Conservation (phyloP, 1,139 yeast genomes). For the Geotrichum fermentans region DNA sequence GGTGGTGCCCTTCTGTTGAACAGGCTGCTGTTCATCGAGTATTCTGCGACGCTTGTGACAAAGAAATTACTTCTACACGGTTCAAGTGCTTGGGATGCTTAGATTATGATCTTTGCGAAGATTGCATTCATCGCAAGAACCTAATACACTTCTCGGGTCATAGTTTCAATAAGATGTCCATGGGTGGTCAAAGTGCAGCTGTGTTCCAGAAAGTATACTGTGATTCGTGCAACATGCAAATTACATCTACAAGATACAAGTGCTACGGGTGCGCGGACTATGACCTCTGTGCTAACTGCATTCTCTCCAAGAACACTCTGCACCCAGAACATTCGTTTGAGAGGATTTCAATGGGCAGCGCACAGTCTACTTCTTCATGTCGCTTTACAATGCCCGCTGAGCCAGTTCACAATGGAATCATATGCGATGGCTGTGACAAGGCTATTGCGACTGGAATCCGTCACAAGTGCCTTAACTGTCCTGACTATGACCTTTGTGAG, state of each 20-base stretch:
- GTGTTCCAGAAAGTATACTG: not conserved
- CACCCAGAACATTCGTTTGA: slow-evolving; percentile 1
- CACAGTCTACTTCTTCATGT: not conserved
- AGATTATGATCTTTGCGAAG: slow-evolving; percentile 7
- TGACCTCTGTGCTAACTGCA: slow-evolving; percentile 9
- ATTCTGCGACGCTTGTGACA: slow-evolving; percentile 9
- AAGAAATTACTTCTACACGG: not conserved
- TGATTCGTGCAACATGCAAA: slow-evolving; percentile 1
- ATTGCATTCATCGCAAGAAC: slow-evolving; percentile 1
- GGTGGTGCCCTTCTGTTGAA: too few relatives aligned
- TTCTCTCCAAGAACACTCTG: not conserved
- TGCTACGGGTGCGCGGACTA: slow-evolving; percentile 2
- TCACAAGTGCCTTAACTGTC: slow-evolving; percentile 45
- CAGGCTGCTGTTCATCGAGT: not conserved
- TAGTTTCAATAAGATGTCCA: not conserved
- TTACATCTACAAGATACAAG: not conserved
- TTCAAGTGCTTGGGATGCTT: slow-evolving; percentile 1
- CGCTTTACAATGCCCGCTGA: not conserved
- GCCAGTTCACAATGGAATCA: not conserved
- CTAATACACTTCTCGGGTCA: not conserved
- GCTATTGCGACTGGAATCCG: slow-evolving; percentile 39
- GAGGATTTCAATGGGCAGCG: not conserved
- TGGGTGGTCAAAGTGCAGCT: not conserved
- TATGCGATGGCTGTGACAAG: slow-evolving; percentile 22
- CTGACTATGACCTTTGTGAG: slow-evolving; percentile 46